phyloP scores from a whole-genome alignment of 176 grass and related monocot species.

The Carex myosuroides region DNA sequence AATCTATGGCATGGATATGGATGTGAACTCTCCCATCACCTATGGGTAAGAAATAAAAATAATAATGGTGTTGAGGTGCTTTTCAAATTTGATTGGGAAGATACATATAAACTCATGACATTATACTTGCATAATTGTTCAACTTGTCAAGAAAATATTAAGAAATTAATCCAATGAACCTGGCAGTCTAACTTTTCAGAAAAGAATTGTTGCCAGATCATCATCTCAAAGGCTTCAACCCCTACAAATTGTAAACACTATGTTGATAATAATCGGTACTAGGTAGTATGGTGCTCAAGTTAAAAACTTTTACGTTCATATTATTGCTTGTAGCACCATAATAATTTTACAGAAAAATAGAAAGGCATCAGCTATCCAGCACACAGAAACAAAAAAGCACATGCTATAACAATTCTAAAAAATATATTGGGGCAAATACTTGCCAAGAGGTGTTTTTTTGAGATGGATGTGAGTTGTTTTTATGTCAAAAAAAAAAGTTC shows the following conservation, averaged over 20 bases:
- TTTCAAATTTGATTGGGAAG: neutral
- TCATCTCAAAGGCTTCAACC: constrained; percentile 14
- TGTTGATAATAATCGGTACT: neutral
- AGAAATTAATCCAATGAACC: neutral
- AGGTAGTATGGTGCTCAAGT: neutral
- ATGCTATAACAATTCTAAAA: neutral
- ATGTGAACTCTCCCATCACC: neutral
- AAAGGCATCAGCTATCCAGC: neutral
- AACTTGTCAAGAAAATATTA: neutral
- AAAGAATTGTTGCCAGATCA: neutral
- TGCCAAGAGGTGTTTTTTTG: neutral
- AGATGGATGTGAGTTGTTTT: neutral
- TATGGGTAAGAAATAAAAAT: neutral
- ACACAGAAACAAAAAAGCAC: neutral
- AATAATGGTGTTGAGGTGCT: neutral
- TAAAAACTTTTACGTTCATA: neutral
- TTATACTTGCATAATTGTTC: neutral
- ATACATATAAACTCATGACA: neutral
- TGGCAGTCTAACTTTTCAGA: neutral
- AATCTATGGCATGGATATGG: neutral
- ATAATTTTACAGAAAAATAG: neutral
- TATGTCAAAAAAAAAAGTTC: neutral
- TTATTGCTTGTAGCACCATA: neutral
- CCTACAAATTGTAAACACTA: neutral
- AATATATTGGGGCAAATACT: neutral